Evolutionary conservation across 768 basidiomycete genomes (phyloP).

Genomic region (Suillus bovinus): DNA sequence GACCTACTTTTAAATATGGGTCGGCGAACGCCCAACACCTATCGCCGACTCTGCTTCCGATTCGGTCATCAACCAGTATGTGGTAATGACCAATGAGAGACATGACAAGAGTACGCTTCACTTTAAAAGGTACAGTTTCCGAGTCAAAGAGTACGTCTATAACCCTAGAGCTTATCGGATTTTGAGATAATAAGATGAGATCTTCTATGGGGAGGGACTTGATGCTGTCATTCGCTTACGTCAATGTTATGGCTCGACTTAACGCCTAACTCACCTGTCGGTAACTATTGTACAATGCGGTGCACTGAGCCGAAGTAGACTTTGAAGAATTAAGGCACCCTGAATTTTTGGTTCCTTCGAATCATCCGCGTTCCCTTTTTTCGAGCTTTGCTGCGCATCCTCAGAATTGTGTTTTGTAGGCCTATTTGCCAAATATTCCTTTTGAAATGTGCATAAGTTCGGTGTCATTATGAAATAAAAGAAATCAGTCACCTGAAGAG

Average conservation of each 20-base stretch:
- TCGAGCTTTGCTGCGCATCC: conserved; percentile 13
- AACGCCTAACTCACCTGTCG: conserved; percentile 53
- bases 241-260: conserved; percentile 3
- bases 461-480: conserved; percentile 4
- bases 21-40: conserved; percentile 93
- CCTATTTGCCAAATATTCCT: conserved; percentile 25
- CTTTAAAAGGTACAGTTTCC: conserved; percentile 59
- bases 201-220: conserved; percentile 56
- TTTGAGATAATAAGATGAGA: conserved; percentile 57
- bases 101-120: conserved; percentile 70
- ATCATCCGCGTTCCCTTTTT: conserved; percentile 26
- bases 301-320: conserved; percentile 66
- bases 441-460: conserved; percentile 21
- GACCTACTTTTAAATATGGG: conserved; percentile 79
- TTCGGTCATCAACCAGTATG: conserved; percentile 80
- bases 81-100: conserved; percentile 80
- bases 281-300: conserved; percentile 69
- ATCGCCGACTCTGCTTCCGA: conserved; percentile 89
- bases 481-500: conserved; percentile 39
- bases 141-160: conserved; percentile 79
- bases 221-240: conserved; percentile 47
- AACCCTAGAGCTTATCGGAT: conserved; percentile 73
- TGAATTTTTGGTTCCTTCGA: conserved; percentile 71
- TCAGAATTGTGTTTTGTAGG: conserved; percentile 13
- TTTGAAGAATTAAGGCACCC: conserved; percentile 85